Base-by-base conservation (phyloP, 2,329 filamentous ascomycete species). In the Fusarium poae region DNA sequence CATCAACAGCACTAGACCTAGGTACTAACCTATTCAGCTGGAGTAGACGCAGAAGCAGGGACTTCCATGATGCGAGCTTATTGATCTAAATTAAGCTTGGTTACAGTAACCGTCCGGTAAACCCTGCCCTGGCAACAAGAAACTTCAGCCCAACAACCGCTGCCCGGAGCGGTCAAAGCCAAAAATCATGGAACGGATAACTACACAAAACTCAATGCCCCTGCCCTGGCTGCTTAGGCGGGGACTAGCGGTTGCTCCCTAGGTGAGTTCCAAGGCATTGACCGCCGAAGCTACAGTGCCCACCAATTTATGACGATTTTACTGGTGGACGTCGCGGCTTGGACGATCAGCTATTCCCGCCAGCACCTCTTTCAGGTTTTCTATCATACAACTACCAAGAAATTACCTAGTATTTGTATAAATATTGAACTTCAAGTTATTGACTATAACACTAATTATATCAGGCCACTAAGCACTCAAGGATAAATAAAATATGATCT, bases 231-330 rank as follows among this genome's bases (percentile, higher is more conserved):
- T 42, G 45, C 21, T 35, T 48, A 48, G 62, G 54, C 60, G 60
- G 65, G 61, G 61, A 61, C 60, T 60, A 59, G 62, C 62, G 61
- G 66, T 57, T 63, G 42, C 49, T 70, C 53, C 51, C 66, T 57
- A 45, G 23, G 35, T 52, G 45, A 18, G 27, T 70, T 70, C 52
- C 55, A 68, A 60, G 32, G 65, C 52, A 64, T 51, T 53, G 65
- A 70, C 57, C 66, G 57, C 66, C 59, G 54, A 62, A 52, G 43
- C 39, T 62, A 46, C 15, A 53, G 40, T 35, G 13, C 23, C 48
- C 48, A 51, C 34, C 34, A 29, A 51, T 51, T 27, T 40, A 12
- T 8, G 11, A 25, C 11, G n/a, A n/a, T 39, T 51, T 11, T 51
- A 51, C 48, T 51, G 48, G 48, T 51, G 48, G 23, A 39, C 18